A percentile compares a stretch with the other conserved stretches of the same genome.
Conservation (phyloP, 2,329 filamentous ascomycete genomes). For the Alternaria rosae region DNA sequence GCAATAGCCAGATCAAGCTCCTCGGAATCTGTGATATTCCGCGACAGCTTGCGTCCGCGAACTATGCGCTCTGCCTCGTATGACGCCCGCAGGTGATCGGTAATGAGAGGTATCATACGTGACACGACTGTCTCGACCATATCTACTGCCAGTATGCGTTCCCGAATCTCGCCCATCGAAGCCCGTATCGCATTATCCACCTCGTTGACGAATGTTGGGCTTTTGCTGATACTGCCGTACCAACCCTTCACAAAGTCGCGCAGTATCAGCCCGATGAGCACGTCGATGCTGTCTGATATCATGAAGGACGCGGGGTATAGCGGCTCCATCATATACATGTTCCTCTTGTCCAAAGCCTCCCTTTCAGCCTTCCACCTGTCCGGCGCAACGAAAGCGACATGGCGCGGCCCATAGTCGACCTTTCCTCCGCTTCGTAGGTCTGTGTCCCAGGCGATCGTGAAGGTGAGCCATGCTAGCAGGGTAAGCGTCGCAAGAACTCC, state of each 20-base stretch:
- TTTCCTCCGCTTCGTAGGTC: constrained; percentile 51
- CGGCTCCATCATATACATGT: constrained; percentile 69
- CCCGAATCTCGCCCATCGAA: constrained; percentile 74
- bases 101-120: constrained; percentile 85
- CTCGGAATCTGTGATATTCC: constrained; percentile 92
- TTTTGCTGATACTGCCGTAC: constrained; percentile 86
- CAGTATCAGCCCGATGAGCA: constrained; percentile 76
- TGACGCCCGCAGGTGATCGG: constrained; percentile 87
- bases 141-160: constrained; percentile 77
- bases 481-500: constrained; percentile 67
- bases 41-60: constrained; percentile 84
- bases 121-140: constrained; percentile 83
- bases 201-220: constrained; percentile 81
- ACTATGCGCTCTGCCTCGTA: constrained; percentile 88
- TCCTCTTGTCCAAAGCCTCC: constrained; percentile 68
- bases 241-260: constrained; percentile 87
- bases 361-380: constrained; percentile 75
- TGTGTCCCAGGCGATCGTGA: constrained; percentile 63
- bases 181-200: constrained; percentile 81
- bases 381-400: constrained; percentile 67
- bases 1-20: constrained; percentile 95
- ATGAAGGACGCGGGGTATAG: constrained; percentile 79
- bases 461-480: constrained; percentile 64
- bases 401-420: constrained; percentile 51
- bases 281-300: constrained; percentile 81